Base-by-base conservation (phyloP, 768 basidiomycete species). In the Cubamyces lactineus region DNA sequence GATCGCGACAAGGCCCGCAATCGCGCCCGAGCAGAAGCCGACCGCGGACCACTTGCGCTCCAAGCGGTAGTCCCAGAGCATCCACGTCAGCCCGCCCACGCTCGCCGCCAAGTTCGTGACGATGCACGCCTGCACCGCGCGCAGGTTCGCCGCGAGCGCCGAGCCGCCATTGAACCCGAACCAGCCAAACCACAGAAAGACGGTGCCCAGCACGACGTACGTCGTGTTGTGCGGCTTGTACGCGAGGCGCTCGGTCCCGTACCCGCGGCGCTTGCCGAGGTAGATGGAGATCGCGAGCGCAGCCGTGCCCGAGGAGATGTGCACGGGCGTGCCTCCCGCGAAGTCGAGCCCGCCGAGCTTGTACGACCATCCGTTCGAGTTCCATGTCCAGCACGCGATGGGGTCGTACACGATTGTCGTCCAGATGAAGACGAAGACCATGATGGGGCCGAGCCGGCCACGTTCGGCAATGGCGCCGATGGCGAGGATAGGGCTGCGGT, bases 371-470 rank as follows among this genome's bases (percentile, higher is more conserved):
- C 86, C 85, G 34, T 89, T 84, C 39, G 82, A 65, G 69, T 94
- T 94, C 96, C 96, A 98, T 5, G 94, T 92, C 95, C 96, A 97
- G 76, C 92, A 94, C 0, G 94, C 96, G 59, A 98, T 87, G 2
- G 95, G 94, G 70, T 96, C 90, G 75, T 98, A 98, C 16, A 95
- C 93, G 60, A 73, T 65, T 4, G 91, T 92, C 12, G 86, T 80
- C 96, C 96, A 98, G 53, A 86, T 70, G 70, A 98, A 98, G 66
- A 94, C 84, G 76, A 98, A 98, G 57, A 95, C 84, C 64, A 96
- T 83, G 41, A 91, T 76, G 1, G 96, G 96, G 1, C 94, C 89
- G 15, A 97, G 82, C 3, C 91, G 86, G 13, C 84, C 85, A 50
- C 94, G 91, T 70, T 98, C 96, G 9, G 94, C 94, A 57, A 96